Percentiles rank a stretch among this genome's conserved stretches.
These are phyloP conservation scores for Smittium culicis DNA, from an alignment of 371 early-diverging fungal genomes.

Conservation along the genomic window DNA sequence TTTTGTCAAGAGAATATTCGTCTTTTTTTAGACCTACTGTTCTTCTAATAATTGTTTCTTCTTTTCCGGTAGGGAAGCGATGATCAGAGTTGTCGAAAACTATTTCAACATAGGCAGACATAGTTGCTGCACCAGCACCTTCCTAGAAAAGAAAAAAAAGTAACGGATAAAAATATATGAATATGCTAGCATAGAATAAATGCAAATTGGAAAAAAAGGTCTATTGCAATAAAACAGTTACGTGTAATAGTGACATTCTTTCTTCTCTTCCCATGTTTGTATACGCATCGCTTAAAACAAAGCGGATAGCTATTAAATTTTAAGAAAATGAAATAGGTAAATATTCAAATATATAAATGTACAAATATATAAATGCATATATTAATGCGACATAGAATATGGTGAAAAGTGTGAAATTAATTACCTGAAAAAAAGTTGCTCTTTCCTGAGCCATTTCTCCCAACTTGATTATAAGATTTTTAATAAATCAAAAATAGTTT, in stretches of 20 bases:
- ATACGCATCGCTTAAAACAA: slow-evolving; percentile 93
- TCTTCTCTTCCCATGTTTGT: slow-evolving; percentile 82
- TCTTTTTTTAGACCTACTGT: slow-evolving; percentile 93
- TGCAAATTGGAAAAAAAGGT: slow-evolving; percentile 19
- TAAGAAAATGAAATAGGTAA: too few species aligned
- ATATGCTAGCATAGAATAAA: slow-evolving; percentile 28
- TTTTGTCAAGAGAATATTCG: slow-evolving; percentile 92
- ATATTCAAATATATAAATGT: too few species aligned
- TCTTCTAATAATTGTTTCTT: slow-evolving; percentile 76
- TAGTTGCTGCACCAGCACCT: slow-evolving; percentile 80
- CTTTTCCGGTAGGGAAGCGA: slow-evolving; percentile 91
- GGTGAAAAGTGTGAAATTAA: too few species aligned
- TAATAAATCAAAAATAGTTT: too few species aligned
- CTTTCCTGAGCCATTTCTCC: slow-evolving; percentile 98
- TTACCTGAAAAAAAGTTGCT: slow-evolving; percentile 87
- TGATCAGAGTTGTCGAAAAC: slow-evolving; percentile 91
- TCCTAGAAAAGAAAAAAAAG: too few species aligned
- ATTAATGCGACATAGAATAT: too few species aligned
- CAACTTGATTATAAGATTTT: slow-evolving; percentile 81
- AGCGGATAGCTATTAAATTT: slow-evolving; percentile 90
- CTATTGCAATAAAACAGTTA: not conserved
- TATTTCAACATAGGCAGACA: slow-evolving; percentile 95
- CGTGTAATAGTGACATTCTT: slow-evolving; percentile 78
- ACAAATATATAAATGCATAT: too few species aligned
- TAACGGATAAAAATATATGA: too few species aligned